Evolutionary conservation across 768 basidiomycete genomes (phyloP).

Genomic region (Phlegmacium glaucopus): DNA sequence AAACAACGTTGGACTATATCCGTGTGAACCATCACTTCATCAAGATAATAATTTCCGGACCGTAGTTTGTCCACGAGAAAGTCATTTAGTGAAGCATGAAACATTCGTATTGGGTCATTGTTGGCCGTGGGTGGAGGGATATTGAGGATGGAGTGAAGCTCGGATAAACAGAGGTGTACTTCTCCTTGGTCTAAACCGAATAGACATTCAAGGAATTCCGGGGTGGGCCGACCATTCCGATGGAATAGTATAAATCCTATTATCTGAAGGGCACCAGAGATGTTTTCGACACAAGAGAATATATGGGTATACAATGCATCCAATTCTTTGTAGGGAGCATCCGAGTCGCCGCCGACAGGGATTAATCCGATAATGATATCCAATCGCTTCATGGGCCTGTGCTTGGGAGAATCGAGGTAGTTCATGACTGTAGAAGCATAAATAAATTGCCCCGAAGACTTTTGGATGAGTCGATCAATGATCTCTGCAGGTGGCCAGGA

Average conservation of each 20-base stretch:
- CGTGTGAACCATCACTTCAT: not conserved
- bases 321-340: conserved; percentile 7
- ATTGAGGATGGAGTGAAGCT: conserved; percentile 2
- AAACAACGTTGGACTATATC: not conserved
- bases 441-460: conserved; percentile 23
- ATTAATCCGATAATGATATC: conserved; percentile 9
- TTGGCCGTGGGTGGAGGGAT: not conserved
- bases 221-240: not conserved
- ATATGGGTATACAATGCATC: conserved; percentile 10
- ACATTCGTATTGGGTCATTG: not conserved
- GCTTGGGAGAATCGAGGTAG: conserved; percentile 15
- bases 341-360: not conserved
- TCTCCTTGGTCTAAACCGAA: conserved; percentile 1
- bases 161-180: not conserved
- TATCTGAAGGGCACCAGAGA: not conserved
- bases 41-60: conserved; percentile 5
- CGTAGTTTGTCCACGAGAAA: conserved; percentile 2
- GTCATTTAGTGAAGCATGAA: conserved; percentile 9
- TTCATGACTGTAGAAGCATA: conserved; percentile 23
- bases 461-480: conserved; percentile 13
- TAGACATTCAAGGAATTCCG: not conserved
- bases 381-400: conserved; percentile 9
- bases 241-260: not conserved
- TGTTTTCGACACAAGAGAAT: not conserved
- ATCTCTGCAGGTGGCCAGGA: conserved; percentile 19